A percentile compares a stretch with the other conserved stretches of the same genome.
Evolutionary conservation across 2,329 filamentous ascomycete species (phyloP).

Genomic region (Tolypocladium cylindrosporum): DNA sequence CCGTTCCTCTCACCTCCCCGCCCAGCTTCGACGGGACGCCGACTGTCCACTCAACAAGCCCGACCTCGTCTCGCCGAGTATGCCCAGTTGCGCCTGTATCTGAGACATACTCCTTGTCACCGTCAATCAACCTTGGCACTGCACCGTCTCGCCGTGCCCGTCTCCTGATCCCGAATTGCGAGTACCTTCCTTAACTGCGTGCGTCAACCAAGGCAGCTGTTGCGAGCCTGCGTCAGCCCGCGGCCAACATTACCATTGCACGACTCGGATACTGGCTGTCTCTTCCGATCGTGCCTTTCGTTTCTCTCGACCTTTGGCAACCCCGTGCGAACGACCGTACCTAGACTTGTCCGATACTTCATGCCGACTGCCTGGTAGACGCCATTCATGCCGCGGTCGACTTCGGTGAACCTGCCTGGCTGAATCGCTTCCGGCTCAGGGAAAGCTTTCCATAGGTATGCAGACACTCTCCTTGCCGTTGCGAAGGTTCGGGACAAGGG

Average conservation of each 20-base stretch:
- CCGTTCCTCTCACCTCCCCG: not conserved
- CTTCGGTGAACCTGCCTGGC: not conserved
- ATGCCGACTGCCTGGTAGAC: not conserved
- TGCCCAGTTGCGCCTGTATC: not conserved
- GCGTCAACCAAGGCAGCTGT: not conserved
- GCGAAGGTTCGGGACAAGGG: not conserved
- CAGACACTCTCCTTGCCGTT: not conserved
- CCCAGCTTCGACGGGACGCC: not conserved
- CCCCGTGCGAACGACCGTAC: not conserved
- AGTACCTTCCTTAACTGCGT: not conserved
- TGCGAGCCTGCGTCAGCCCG: not conserved
- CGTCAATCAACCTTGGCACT: not conserved
- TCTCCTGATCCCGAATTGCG: not conserved
- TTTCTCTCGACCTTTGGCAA: not conserved
- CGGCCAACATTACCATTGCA: not conserved
- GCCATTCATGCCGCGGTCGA: not conserved
- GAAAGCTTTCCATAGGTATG: not conserved
- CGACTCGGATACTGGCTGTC: not conserved
- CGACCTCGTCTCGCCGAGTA: not conserved
- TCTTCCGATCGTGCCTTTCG: not conserved
- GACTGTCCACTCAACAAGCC: not conserved
- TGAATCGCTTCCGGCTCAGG: not conserved
- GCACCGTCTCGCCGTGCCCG: not conserved
- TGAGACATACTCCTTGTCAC: not conserved
- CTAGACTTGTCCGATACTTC: not conserved